Conservation (phyloP, 768 basidiomycete species). For the Pulveroboletus sp. region DNA sequence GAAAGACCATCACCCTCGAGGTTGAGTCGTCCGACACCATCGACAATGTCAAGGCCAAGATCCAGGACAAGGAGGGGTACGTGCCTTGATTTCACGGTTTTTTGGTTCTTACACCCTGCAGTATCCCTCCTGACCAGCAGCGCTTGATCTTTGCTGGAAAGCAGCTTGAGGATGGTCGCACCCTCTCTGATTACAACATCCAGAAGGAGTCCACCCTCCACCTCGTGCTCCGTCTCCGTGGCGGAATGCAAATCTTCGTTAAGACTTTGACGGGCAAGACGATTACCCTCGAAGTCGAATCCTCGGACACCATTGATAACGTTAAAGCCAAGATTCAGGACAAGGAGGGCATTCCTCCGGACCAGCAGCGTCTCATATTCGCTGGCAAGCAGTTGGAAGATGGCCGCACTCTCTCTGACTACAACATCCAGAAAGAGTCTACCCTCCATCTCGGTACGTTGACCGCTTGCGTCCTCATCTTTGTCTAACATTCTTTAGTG, state of each 20-base stretch:
- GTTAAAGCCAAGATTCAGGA: conserved; percentile 93
- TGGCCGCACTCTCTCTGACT: conserved; percentile 86
- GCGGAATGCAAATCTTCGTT: conserved; percentile 85
- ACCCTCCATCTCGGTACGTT: conserved; percentile 50
- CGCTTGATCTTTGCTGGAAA: conserved; percentile 97
- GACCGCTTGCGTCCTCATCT: rapidly evolving
- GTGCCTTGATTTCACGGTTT: background rate
- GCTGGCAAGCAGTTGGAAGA: conserved; percentile 93
- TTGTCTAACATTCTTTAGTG: conserved; percentile 34
- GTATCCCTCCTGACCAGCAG: conserved; percentile 87
- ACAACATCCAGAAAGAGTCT: conserved; percentile 89
- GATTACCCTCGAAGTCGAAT: conserved; percentile 88
- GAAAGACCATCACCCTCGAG: conserved; percentile 67
- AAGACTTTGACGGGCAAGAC: conserved; percentile 88
- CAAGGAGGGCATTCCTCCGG: conserved; percentile 87
- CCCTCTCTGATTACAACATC: conserved; percentile 86
- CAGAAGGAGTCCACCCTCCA: conserved; percentile 96
- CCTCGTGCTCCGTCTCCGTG: conserved; percentile 83
- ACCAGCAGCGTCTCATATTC: conserved; percentile 89
- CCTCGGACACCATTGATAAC: conserved; percentile 84
- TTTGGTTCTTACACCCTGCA: conserved; percentile 3
- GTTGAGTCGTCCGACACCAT: conserved; percentile 28
- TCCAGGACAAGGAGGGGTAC: conserved; percentile 72
- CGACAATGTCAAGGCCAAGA: conserved; percentile 36
- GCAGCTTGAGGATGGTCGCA: conserved; percentile 93